These are phyloP conservation scores for Monilinia polystroma DNA, from an alignment of 2,329 filamentous ascomycete genomes.

Conservation along the genomic window DNA sequence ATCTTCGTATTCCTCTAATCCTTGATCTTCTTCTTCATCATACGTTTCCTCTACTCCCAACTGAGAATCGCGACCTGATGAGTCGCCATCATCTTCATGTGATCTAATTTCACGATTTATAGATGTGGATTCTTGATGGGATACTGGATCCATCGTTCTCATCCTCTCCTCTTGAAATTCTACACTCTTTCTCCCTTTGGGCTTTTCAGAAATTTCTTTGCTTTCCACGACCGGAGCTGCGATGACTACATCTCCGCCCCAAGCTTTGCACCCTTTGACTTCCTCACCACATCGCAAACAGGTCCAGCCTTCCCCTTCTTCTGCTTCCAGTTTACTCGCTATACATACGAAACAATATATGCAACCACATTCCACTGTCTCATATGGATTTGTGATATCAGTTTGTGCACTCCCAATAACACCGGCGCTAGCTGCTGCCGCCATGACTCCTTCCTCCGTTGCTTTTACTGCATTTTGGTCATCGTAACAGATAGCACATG, in stretches of 20 bases:
- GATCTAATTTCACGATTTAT: not conserved
- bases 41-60: constrained; percentile 35
- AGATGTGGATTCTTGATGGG: not conserved
- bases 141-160: not conserved
- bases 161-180: constrained; percentile 2
- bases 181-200: constrained; percentile 6
- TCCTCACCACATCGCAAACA: constrained; percentile 85
- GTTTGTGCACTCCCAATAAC: constrained; percentile 86
- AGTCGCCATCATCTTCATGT: constrained; percentile 3
- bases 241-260: constrained; percentile 84
- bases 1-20: constrained; percentile 6
- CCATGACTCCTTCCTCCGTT: constrained; percentile 74
- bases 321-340: constrained; percentile 83
- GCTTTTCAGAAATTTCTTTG: not conserved
- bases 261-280: constrained; percentile 83
- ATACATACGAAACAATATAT: constrained; percentile 96
- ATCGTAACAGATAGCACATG: constrained; percentile 95
- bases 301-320: constrained; percentile 91
- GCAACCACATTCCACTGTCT: constrained; percentile 83
- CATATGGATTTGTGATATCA: constrained; percentile 95
- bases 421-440: constrained; percentile 64
- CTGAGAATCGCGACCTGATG: constrained; percentile 29
- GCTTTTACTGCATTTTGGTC: constrained; percentile 76
- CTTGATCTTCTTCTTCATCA: constrained; percentile 35
- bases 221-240: constrained; percentile 39